These are phyloP conservation scores for Lachnellula subtilissima DNA, from an alignment of 2,329 filamentous ascomycete species.

Conservation along the genomic window DNA sequence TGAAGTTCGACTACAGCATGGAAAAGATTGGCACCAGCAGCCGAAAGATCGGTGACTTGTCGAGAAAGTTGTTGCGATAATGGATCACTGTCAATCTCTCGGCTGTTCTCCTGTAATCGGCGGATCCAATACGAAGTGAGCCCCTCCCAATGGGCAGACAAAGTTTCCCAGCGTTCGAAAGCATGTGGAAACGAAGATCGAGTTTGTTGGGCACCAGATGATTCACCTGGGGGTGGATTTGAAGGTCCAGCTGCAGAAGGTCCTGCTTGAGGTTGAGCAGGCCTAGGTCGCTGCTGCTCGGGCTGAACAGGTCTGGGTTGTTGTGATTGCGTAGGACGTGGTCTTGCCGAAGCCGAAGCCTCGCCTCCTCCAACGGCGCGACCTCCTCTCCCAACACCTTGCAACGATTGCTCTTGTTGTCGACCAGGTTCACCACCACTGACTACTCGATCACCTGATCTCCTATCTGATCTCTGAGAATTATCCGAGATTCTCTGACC, in stretches of 20 bases:
- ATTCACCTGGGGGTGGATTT: constrained; percentile 6
- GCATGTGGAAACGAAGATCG: constrained; percentile 86
- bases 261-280: constrained; percentile 10
- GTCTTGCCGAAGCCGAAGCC: constrained; percentile 25
- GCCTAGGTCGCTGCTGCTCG: constrained; percentile 11
- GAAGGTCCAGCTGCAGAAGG: constrained; percentile 9
- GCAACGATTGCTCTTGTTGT: constrained; percentile 19
- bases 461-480: constrained; percentile 28
- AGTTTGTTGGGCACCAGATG: constrained; percentile 27
- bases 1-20: constrained; percentile 97
- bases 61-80: constrained; percentile 83
- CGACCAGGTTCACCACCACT: constrained; percentile 11
- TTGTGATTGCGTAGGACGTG: constrained; percentile 25
- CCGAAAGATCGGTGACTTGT: constrained; percentile 95
- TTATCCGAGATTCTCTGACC: constrained; percentile 29
- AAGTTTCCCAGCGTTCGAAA: constrained; percentile 94
- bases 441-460: constrained; percentile 20
- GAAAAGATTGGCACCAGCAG: constrained; percentile 93
- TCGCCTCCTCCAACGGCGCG: constrained; percentile 26
- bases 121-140: constrained; percentile 97
- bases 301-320: constrained; percentile 17
- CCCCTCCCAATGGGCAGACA: constrained; percentile 97
- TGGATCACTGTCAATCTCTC: constrained; percentile 77
- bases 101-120: constrained; percentile 82
- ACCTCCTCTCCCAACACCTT: constrained; percentile 26